Conservation (phyloP, 1,284 basidiomycete genomes). For the Rhodotorula glutinis region DNA sequence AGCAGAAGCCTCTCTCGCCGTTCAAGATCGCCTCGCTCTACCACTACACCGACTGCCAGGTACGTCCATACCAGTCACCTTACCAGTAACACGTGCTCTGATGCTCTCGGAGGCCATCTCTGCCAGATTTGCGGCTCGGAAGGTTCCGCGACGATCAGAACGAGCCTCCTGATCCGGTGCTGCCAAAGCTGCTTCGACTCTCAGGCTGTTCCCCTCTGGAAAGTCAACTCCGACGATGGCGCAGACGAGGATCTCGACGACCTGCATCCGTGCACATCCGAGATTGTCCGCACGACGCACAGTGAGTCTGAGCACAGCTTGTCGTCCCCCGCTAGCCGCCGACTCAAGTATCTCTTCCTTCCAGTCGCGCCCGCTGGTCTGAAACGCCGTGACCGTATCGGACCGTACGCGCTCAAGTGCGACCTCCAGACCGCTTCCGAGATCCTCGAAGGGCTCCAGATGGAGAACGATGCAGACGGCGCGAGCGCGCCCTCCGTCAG, state of each 20-base stretch:
- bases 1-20: no score
- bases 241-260: not conserved
- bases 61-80: not conserved
- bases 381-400: not conserved
- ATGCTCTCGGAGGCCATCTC: no score
- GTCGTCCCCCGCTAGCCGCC: not conserved
- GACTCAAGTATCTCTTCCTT: not conserved
- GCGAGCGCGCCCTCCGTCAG: not conserved
- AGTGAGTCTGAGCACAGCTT: no score
- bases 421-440: not conserved
- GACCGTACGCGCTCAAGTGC: not conserved
- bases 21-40: not conserved
- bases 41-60: not conserved
- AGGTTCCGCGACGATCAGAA: not conserved
- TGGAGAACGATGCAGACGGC: not conserved
- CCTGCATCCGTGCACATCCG: not conserved
- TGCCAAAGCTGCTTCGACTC: conserved; percentile 1
- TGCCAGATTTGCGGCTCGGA: no score
- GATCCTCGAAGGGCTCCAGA: not conserved
- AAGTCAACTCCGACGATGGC: not conserved
- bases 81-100: no score
- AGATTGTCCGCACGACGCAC: not conserved
- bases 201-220: not conserved
- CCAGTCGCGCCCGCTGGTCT: not conserved
- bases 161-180: not conserved